These are phyloP conservation scores for Ceratobasidium papillatum DNA, from an alignment of 1,284 basidiomycete species.

Conservation along the genomic window DNA sequence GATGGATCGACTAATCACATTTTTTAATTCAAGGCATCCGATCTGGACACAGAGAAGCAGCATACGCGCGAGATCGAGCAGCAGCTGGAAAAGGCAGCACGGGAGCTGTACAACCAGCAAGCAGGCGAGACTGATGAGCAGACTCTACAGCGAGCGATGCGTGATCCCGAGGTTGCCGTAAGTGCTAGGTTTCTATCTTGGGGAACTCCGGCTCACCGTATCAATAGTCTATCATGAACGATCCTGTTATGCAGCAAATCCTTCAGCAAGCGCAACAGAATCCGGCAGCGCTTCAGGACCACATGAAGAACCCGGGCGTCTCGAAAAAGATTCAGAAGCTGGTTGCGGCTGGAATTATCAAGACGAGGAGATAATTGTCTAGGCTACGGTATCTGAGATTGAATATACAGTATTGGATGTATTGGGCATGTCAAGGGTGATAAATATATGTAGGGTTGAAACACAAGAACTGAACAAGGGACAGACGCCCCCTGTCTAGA, in stretches of 20 bases:
- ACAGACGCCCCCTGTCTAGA: neutral
- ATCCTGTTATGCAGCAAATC: slow-evolving; percentile 93
- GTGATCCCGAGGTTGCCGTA: slow-evolving; percentile 94
- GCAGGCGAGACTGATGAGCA: slow-evolving; percentile 91
- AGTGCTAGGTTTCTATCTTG: slow-evolving; percentile 51
- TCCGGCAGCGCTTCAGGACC: slow-evolving; percentile 90
- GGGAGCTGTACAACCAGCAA: slow-evolving; percentile 84
- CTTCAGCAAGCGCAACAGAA: slow-evolving; percentile 93
- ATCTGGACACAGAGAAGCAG: slow-evolving; percentile 79
- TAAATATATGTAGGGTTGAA: slow-evolving; percentile 4
- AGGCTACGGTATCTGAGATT: neutral
- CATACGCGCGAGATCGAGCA: slow-evolving; percentile 83
- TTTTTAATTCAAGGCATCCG: slow-evolving; percentile 60
- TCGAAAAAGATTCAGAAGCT: slow-evolving; percentile 90
- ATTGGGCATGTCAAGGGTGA: slow-evolving; percentile 15
- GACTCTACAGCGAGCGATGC: slow-evolving; percentile 92
- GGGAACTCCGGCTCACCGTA: slow-evolving; percentile 8
- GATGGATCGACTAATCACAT: neutral
- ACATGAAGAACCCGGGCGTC: slow-evolving; percentile 95
- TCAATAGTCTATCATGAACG: slow-evolving; percentile 77
- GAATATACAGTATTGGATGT: slow-evolving; percentile 10
- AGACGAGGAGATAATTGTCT: slow-evolving; percentile 45
- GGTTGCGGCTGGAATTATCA: slow-evolving; percentile 91
- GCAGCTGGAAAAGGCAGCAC: slow-evolving; percentile 81
- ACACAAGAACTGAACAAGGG: slow-evolving; percentile 3